These are phyloP conservation scores for Bonia amplexicaulis DNA, from an alignment of 176 grass and related monocot genomes.

Conservation along the genomic window DNA sequence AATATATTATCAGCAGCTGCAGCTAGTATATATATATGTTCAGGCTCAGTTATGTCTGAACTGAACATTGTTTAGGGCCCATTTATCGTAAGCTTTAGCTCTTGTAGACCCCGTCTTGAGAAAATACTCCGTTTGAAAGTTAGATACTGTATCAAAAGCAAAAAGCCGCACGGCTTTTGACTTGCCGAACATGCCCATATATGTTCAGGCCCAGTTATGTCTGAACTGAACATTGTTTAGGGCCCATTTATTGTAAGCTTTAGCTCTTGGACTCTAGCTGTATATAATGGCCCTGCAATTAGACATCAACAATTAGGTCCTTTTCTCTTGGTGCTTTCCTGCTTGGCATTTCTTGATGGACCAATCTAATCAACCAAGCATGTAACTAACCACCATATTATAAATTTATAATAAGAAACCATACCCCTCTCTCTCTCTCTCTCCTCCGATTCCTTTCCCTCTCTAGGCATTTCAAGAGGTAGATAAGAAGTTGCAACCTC, in stretches of 20 bases:
- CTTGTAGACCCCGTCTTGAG: no score
- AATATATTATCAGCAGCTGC: no score
- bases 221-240: conserved; percentile 26
- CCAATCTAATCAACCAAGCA: conserved; percentile 37
- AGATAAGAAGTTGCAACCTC: conserved; percentile 45
- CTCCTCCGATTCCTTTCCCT: not conserved
- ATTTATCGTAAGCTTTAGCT: no score
- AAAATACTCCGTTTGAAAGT: no score
- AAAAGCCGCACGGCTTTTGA: no score
- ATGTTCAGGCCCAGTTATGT: not conserved
- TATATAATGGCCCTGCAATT: conserved; percentile 14
- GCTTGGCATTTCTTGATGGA: conserved; percentile 34
- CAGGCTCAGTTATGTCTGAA: no score
- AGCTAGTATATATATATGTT: no score
- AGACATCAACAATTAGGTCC: conserved; percentile 25
- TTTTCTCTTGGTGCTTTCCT: conserved; percentile 28
- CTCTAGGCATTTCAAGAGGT: conserved; percentile 23
- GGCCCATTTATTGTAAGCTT: not conserved
- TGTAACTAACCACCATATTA: conserved; percentile 37
- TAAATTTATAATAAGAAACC: not conserved
- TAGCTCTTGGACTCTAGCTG: conserved; percentile 21
- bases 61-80: no score
- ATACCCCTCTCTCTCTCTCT: not conserved
- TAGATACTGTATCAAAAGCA: no score
- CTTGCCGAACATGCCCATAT: no score